Base-by-base conservation (phyloP, 2,329 filamentous ascomycete genomes). In the Magnaporthiopsis rhizophila region DNA sequence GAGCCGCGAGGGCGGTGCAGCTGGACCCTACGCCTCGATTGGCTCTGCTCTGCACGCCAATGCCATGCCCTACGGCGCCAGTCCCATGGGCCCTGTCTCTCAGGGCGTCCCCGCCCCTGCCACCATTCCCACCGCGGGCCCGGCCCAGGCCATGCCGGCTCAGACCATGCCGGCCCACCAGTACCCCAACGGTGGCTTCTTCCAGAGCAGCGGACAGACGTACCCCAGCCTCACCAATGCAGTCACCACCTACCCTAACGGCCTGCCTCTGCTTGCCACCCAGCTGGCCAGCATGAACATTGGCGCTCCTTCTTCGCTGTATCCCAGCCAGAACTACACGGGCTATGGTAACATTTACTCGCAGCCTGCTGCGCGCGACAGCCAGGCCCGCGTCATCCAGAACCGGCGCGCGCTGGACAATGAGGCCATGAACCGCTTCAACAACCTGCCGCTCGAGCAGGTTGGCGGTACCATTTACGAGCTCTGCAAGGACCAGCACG, bases 401-500 rank as follows among this genome's bases (percentile, higher is more conserved):
- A 86, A 86, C 75, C 89, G 90, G 68, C 90, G 90, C 68, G 83
- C 88, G 74, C 84, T 89, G 71, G 89, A 91, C 71, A 89, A 84
- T 67, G 88, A 91, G 78, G 88, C 80, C 69, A 90, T 90, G 80
- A 90, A 89, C 71, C 90, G 92, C 66, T 97, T 91, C 77, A 86
- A 90, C 69, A 94, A 95, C 73, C 85, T 91, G 72, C 86, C 91
- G 18, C 81, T 98, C 28, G 91, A 97, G 73, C 85, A 88, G 45
- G 89, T 95, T 71, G 83, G 84, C 50, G 91, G 92, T 61, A 89
- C 92, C 71, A 91, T 99, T 71, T 96, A 97, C 75, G 84, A 87
- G 62, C 81, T 97, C 50, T 98, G 94, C 84, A 98, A 97, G 78
- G 95, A 99, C 72, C 95, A 99, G 78, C 93, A 99, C 76, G 95